Evolutionary conservation across 495 filamentous ascomycete genomes (phyloP).

Genomic region (Podospora pseudocomata): DNA sequence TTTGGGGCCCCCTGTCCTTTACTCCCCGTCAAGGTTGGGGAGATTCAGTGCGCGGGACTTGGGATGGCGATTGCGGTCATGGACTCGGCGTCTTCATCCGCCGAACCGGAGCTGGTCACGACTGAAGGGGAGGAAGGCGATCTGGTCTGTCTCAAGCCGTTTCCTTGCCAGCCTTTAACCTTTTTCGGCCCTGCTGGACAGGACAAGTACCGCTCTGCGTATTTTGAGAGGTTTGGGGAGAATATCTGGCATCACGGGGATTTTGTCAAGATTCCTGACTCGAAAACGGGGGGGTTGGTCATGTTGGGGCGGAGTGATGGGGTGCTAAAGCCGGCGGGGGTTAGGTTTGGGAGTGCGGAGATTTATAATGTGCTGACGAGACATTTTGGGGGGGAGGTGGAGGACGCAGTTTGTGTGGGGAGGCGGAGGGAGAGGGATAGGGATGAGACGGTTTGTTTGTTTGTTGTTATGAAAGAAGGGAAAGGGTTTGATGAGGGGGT

Average conservation of each 20-base stretch:
- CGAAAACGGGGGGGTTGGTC: constrained; percentile 66
- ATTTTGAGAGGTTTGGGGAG: constrained; percentile 74
- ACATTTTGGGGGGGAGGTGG: constrained; percentile 71
- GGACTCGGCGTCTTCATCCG: constrained; percentile 53
- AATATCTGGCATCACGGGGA: constrained; percentile 91
- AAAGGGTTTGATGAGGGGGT: constrained; percentile 50
- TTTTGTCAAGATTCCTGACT: constrained; percentile 70
- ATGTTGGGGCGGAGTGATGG: constrained; percentile 83
- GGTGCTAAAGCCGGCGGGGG: constrained; percentile 72
- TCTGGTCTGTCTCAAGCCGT: constrained; percentile 79
- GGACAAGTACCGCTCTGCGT: constrained; percentile 71
- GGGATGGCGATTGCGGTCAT: constrained; percentile 85
- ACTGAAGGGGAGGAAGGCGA: constrained; percentile 72
- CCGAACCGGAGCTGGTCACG: constrained; percentile 39
- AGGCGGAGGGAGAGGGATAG: constrained; percentile 65
- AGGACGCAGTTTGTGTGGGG: constrained; percentile 83
- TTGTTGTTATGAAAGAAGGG: constrained; percentile 67
- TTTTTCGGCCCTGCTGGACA: constrained; percentile 78
- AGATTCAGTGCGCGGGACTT: constrained; percentile 85
- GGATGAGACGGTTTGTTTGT: constrained; percentile 84
- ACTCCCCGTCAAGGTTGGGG: constrained; percentile 78
- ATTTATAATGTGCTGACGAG: constrained; percentile 88
- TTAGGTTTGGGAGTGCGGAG: constrained; percentile 76
- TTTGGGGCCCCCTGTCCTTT: constrained; percentile 86
- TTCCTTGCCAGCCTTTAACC: constrained; percentile 83